These are phyloP conservation scores for Ustilago xerochloae DNA, from an alignment of 1,284 basidiomycete genomes.

Conservation along the genomic window DNA sequence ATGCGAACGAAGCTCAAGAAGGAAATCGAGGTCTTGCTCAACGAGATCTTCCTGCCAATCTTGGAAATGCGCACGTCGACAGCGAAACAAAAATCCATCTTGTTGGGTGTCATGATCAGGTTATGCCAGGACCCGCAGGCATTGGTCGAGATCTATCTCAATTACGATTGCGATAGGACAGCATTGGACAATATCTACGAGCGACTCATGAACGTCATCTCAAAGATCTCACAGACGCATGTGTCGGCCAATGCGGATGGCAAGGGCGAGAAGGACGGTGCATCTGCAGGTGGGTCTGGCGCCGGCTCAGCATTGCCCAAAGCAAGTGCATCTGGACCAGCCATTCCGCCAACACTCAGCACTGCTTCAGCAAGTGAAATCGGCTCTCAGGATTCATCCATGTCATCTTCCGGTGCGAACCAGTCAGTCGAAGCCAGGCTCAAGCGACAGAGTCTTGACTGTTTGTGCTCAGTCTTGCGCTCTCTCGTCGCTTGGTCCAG, in stretches of 20 bases:
- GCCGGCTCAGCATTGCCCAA: conserved; percentile 17
- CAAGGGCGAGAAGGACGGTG: conserved; percentile 40
- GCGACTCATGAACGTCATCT: conserved; percentile 66
- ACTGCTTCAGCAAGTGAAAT: conserved; percentile 37
- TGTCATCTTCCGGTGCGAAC: conserved; percentile 19
- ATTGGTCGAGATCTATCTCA: conserved; percentile 67
- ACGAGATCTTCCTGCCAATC: conserved; percentile 99
- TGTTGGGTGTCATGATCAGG: conserved; percentile 63
- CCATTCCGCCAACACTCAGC: conserved; percentile 52
- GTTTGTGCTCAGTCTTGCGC: conserved; percentile 65
- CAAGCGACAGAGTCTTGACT: conserved; percentile 66
- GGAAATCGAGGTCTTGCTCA: conserved; percentile 97
- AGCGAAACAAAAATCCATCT: conserved; percentile 75
- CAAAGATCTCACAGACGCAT: conserved; percentile 61
- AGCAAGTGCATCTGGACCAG: conserved; percentile 28
- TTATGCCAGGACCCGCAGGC: conserved; percentile 66
- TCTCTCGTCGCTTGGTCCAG: conserved; percentile 65
- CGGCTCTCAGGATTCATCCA: conserved; percentile 20
- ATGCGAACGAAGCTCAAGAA: conserved; percentile 99
- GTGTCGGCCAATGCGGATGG: conserved; percentile 32
- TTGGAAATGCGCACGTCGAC: conserved; percentile 98
- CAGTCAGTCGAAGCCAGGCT: conserved; percentile 63
- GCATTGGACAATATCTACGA: conserved; percentile 68
- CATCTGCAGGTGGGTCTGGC: conserved; percentile 3
- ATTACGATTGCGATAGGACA: conserved; percentile 67